These are phyloP conservation scores for Rhizodiscina lignyota DNA, from an alignment of 495 filamentous ascomycete genomes.

Conservation along the genomic window DNA sequence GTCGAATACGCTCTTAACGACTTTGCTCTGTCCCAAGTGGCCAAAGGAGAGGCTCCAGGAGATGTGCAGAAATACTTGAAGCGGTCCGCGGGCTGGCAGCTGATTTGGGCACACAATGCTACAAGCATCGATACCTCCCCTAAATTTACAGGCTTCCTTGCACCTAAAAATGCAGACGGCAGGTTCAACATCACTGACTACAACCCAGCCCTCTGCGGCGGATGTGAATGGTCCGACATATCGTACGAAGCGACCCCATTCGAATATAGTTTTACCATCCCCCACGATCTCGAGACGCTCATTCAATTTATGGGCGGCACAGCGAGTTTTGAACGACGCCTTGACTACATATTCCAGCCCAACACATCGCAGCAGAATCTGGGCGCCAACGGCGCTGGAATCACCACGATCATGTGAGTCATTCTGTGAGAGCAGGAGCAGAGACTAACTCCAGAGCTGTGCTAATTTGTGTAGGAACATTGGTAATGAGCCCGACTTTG, in stretches of 20 bases:
- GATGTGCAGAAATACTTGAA: constrained; percentile 45
- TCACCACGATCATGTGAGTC: too few species aligned
- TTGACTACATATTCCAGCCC: constrained; percentile 49
- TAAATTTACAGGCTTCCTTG: constrained; percentile 60
- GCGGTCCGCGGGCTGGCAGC: constrained; percentile 52
- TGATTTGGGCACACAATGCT: constrained; percentile 47
- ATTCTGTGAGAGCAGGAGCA: too few species aligned
- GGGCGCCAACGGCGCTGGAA: too few species aligned
- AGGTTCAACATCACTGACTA: constrained; percentile 37
- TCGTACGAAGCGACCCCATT: constrained; percentile 52
- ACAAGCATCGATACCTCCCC: constrained; percentile 35
- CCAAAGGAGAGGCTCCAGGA: constrained; percentile 33
- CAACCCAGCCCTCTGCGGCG: constrained; percentile 43
- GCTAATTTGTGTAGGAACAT: too few species aligned
- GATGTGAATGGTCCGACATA: constrained; percentile 50
- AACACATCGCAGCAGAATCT: too few species aligned
- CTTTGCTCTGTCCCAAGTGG: constrained; percentile 45
- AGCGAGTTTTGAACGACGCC: constrained; percentile 37
- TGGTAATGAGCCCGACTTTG: constrained; percentile 55
- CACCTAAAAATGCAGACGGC: constrained; percentile 36
- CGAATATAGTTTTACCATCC: constrained; percentile 51
- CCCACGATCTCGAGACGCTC: constrained; percentile 48
- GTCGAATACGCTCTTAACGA: constrained; percentile 54
- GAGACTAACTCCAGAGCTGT: too few species aligned
- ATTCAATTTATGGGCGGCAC: constrained; percentile 41